Percentiles rank a stretch among this genome's conserved stretches.
These are phyloP conservation scores for Trametes versicolor DNA, from an alignment of 1,284 basidiomycete species.

Conservation along the genomic window DNA sequence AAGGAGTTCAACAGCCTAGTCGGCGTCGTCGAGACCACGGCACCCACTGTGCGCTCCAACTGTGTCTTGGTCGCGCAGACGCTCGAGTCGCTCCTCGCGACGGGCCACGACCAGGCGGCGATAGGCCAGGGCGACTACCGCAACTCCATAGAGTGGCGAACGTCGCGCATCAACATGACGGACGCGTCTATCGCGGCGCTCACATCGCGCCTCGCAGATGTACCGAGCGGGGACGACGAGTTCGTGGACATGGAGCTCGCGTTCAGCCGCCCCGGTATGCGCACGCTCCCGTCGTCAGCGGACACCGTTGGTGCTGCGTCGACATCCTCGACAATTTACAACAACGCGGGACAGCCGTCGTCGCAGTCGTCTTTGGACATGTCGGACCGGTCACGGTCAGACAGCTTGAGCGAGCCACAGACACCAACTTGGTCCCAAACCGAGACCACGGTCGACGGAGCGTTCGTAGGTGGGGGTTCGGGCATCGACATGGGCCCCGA, in stretches of 20 bases:
- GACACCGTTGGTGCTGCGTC: constrained; percentile 17
- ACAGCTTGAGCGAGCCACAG: constrained; percentile 38
- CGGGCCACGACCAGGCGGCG: constrained; percentile 77
- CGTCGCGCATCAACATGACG: constrained; percentile 71
- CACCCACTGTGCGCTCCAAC: constrained; percentile 42
- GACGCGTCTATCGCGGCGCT: constrained; percentile 54
- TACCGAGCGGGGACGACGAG: constrained; percentile 57
- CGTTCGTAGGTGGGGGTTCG: constrained; percentile 32
- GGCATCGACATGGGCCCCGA: constrained; percentile 29
- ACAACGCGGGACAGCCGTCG: constrained; percentile 40
- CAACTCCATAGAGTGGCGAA: constrained; percentile 77
- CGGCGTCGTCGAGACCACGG: constrained; percentile 40
- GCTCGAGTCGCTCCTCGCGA: constrained; percentile 64
- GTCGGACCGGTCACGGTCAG: constrained; percentile 40
- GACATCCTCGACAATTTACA: constrained; percentile 37
- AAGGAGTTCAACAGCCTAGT: constrained; percentile 19
- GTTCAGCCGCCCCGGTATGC: constrained; percentile 49
- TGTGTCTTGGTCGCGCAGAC: constrained; percentile 65
- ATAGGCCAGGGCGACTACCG: constrained; percentile 73
- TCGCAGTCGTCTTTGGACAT: constrained; percentile 42
- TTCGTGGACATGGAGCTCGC: constrained; percentile 70
- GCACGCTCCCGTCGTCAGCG: constrained; percentile 32
- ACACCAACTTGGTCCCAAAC: constrained; percentile 42
- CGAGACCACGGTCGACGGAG: constrained; percentile 36
- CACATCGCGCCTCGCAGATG: constrained; percentile 39